Percentiles rank a stretch among this genome's conserved stretches.
phyloP scores from a whole-genome alignment of 2,329 filamentous ascomycete genomes.

The Huntiella bhutanensis region DNA sequence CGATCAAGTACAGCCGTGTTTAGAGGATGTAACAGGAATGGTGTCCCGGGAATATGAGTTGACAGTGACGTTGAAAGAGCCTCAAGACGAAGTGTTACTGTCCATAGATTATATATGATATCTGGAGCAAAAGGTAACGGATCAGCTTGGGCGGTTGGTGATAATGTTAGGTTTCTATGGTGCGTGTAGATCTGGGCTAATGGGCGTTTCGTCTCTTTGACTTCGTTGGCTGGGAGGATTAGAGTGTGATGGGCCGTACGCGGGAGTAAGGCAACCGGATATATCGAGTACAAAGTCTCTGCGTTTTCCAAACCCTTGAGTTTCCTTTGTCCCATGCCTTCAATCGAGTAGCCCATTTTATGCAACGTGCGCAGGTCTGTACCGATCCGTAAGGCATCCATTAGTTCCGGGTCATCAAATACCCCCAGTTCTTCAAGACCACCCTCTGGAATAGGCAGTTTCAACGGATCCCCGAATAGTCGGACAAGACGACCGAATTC shows the following conservation, averaged over 20 bases:
- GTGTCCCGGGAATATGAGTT: constrained; percentile 21
- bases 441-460: background rate
- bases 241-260: constrained; percentile 48
- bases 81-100: constrained; percentile 71
- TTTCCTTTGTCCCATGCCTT: constrained; percentile 86
- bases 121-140: constrained; percentile 62
- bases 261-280: constrained; percentile 71
- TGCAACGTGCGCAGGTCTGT: constrained; percentile 74
- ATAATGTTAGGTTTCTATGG: too few species aligned
- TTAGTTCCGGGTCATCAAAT: constrained; percentile 39
- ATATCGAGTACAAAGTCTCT: constrained; percentile 87
- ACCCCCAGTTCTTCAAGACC: background rate
- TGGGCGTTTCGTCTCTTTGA: constrained; percentile 23
- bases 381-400: constrained; percentile 61
- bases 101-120: constrained; percentile 77
- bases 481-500: constrained; percentile 86
- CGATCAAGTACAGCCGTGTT: constrained; percentile 62
- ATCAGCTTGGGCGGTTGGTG: too few species aligned
- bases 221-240: too few species aligned
- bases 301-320: constrained; percentile 95
- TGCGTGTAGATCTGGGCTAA: too few species aligned
- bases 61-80: constrained; percentile 87
- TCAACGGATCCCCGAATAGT: constrained; percentile 55
- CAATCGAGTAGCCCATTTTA: constrained; percentile 87
- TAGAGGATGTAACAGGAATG: constrained; percentile 31